Evolutionary conservation across 2,329 filamentous ascomycete species (phyloP).

Genomic region (Teratosphaeria pseudoeucalypti): DNA sequence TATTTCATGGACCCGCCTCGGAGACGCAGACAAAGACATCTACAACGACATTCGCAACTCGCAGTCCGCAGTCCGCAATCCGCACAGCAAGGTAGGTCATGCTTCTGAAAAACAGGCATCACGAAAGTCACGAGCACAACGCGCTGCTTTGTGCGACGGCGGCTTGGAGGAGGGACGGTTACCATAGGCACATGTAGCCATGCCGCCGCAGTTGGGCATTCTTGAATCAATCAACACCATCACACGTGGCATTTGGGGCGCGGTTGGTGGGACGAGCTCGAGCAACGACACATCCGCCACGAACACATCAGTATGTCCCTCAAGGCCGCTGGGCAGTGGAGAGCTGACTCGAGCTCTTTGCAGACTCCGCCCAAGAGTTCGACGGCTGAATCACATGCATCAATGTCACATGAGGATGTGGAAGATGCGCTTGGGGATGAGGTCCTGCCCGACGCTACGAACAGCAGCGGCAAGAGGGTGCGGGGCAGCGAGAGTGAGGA

Average conservation of each 20-base stretch:
- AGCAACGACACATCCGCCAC: background rate
- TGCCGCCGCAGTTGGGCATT: background rate
- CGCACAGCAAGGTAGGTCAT: background rate
- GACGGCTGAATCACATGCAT: background rate
- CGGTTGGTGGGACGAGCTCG: background rate
- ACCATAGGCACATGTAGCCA: background rate
- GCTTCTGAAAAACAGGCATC: background rate
- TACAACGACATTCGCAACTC: background rate
- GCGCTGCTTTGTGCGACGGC: background rate
- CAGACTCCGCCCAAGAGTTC: background rate
- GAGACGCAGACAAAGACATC: background rate
- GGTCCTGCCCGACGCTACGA: background rate
- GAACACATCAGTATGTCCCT: background rate
- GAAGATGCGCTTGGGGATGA: slow-evolving; percentile 1
- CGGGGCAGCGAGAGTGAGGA: background rate
- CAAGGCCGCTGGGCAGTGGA: background rate
- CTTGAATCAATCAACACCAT: background rate
- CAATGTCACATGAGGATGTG: background rate
- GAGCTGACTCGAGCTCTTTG: background rate
- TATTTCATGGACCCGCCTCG: background rate
- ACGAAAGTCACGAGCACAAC: background rate
- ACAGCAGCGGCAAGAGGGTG: background rate
- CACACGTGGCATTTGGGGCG: background rate
- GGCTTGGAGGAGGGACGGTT: background rate
- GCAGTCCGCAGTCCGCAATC: background rate